phyloP scores from a whole-genome alignment of 371 early-diverging fungal species.

The Gilbertella persicaria region DNA sequence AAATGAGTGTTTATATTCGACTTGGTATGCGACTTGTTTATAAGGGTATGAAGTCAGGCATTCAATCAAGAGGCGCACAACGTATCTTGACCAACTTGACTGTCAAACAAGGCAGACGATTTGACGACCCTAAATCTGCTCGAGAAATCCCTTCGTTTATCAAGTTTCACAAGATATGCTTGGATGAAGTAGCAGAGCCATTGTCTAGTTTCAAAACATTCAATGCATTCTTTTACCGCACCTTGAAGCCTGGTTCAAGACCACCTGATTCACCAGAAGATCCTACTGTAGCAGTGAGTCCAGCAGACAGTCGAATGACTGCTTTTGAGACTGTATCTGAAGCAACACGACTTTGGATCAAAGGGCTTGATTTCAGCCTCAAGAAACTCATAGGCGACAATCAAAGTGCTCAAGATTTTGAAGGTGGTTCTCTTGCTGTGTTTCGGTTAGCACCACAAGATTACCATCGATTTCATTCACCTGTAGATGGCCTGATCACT shows the following conservation, averaged over 20 bases:
- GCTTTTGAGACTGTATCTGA: constrained; percentile 55
- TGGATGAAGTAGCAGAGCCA: constrained; percentile 67
- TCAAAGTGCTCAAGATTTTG: constrained; percentile 44
- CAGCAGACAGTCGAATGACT: constrained; percentile 71
- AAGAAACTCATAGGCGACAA: constrained; percentile 51
- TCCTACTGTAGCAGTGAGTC: constrained; percentile 68
- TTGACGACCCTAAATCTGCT: constrained; percentile 66
- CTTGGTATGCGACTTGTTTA: constrained; percentile 83
- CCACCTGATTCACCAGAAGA: constrained; percentile 60
- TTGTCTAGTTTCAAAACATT: constrained; percentile 72
- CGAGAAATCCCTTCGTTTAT: constrained; percentile 76
- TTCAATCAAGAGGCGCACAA: constrained; percentile 49
- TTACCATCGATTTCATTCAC: constrained; percentile 78
- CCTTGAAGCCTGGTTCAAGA: constrained; percentile 72
- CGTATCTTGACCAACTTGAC: constrained; percentile 62
- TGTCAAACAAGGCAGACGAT: constrained; percentile 75
- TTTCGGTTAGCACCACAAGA: constrained; percentile 82
- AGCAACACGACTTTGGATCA: constrained; percentile 71
- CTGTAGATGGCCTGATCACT: constrained; percentile 60
- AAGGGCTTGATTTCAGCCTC: constrained; percentile 68
- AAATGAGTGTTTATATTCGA: constrained; percentile 79
- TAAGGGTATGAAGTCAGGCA: constrained; percentile 52
- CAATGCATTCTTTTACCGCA: constrained; percentile 88
- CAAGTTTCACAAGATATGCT: constrained; percentile 68
- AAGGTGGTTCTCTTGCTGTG: constrained; percentile 63